These are phyloP conservation scores for Onygena corvina DNA, from an alignment of 2,329 filamentous ascomycete genomes.

Conservation along the genomic window DNA sequence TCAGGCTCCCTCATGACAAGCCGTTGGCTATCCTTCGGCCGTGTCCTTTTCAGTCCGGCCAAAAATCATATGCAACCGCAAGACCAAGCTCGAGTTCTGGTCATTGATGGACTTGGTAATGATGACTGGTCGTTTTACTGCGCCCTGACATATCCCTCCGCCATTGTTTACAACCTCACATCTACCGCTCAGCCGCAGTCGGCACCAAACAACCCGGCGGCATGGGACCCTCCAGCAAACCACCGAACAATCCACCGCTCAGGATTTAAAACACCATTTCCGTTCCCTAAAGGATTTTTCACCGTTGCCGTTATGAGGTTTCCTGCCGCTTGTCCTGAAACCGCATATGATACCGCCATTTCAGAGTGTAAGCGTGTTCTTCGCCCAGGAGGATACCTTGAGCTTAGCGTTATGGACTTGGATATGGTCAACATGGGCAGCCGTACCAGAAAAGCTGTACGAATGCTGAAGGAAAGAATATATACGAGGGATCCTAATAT, in stretches of 20 bases:
- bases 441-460: slow-evolving; percentile 35
- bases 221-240: slow-evolving; percentile 34
- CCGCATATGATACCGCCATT: slow-evolving; percentile 33
- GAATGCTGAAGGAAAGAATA: slow-evolving; percentile 36
- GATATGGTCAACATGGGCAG: slow-evolving; percentile 42
- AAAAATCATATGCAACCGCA: slow-evolving; percentile 34
- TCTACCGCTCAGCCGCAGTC: slow-evolving; percentile 26
- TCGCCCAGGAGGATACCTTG: slow-evolving; percentile 38
- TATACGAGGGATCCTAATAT: slow-evolving; percentile 32
- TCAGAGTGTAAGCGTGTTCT: slow-evolving; percentile 40
- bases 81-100: slow-evolving; percentile 35
- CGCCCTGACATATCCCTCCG: slow-evolving; percentile 37
- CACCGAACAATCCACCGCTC: slow-evolving; percentile 34
- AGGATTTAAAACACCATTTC: slow-evolving; percentile 32
- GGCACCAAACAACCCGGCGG: slow-evolving; percentile 28
- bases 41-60: slow-evolving; percentile 40
- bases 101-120: slow-evolving; percentile 41
- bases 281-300: slow-evolving; percentile 38
- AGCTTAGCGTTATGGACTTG: slow-evolving; percentile 39
- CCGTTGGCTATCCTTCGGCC: slow-evolving; percentile 40
- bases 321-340: slow-evolving; percentile 35
- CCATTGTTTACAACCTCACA: slow-evolving; percentile 34
- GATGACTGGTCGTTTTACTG: slow-evolving; percentile 44
- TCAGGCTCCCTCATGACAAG: slow-evolving; percentile 42
- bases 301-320: slow-evolving; percentile 37